Base-by-base conservation (phyloP, 2,329 filamentous ascomycete species). In the Pseudonectria buxi region DNA sequence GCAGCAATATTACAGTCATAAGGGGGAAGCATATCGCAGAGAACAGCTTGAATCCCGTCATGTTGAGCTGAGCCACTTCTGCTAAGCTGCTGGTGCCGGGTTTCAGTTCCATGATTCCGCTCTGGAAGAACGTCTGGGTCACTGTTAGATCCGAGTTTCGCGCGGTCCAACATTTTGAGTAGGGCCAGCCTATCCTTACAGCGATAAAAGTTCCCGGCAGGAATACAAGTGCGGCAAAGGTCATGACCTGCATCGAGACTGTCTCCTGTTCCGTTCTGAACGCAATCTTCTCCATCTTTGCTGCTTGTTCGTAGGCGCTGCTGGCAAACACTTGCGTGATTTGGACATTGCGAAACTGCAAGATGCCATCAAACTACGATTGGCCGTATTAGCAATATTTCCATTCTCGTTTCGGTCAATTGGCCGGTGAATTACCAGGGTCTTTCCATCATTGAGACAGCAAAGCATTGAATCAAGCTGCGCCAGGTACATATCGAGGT, bases 211-310 rank as follows among this genome's bases (percentile, higher is more conserved):
- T 57, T 0, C 47, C 53, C 9, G 55, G 55, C 5, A 59, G 43
- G 25, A 57, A 56, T 2, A 54, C 45, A 11, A 59, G 44, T 6
- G 53, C 54, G 7, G 58, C 44, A 14, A 52, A 41, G 0, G 54
- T 59, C 14, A 59, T 58, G 12, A 54, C 43, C 14, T 56, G 53
- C 53, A 59, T 57, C 2, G 56, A 56, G 6, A 51, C 43, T 0
- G 54, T 57, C 28, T 57, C 46, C 36, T 72, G 65, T 16, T 71
- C 68, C 10, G 65, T 69, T 29, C 72, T 68, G 14, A 66, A 50
- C 0, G 72, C 70, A n/a, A 75, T 72, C 34, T 62, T 64, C 45
- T 72, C 67, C 44, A 69, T 72, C 43, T 70, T 64, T 40, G 64
- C 62, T 7, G 63, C 48, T 34, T 42, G 46, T 0, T 24, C 13